A percentile compares a stretch with the other conserved stretches of the same genome.
Evolutionary conservation across 192 early-diverging fungal genomes (phyloP).

Genomic region (Rhizophlyctis rosea): DNA sequence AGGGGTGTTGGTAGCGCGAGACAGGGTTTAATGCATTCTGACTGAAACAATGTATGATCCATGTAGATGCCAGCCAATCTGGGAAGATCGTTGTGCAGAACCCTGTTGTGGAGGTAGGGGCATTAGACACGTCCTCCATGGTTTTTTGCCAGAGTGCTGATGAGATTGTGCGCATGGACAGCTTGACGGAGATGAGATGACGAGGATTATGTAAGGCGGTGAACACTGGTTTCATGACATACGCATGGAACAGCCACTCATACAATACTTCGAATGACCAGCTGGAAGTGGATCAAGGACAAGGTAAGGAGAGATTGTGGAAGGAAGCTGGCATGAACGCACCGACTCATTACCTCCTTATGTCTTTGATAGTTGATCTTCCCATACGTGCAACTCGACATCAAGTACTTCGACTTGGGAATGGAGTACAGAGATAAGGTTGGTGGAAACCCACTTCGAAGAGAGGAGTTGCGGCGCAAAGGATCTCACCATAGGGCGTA

Average conservation of each 20-base stretch:
- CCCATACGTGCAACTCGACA: conserved; percentile 83
- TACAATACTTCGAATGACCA: neutral
- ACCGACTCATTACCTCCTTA: conserved; percentile 66
- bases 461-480: neutral
- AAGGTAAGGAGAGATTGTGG: no score
- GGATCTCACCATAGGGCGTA: conserved; percentile 39
- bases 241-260: neutral
- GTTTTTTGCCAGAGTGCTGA: no score
- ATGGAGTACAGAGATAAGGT: conserved; percentile 92
- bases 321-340: conserved; percentile 74
- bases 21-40: no score
- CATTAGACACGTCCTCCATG: no score
- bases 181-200: conserved; percentile 97
- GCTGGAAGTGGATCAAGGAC: conserved; percentile 92
- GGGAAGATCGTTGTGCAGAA: conserved; percentile 79
- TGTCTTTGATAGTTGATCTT: conserved; percentile 65
- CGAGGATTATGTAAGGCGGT: conserved; percentile 97
- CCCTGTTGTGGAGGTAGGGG: conserved; percentile 78
- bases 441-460: conserved; percentile 6
- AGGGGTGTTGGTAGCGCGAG: no score
- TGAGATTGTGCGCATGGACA: no score
- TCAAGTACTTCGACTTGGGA: conserved; percentile 96
- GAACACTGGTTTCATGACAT: neutral
- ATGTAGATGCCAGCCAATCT: no score
- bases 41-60: no score